Percentiles rank a stretch among this genome's conserved stretches.
phyloP scores from a whole-genome alignment of 1,139 yeast species.

The Scheffersomyces stambukii region DNA sequence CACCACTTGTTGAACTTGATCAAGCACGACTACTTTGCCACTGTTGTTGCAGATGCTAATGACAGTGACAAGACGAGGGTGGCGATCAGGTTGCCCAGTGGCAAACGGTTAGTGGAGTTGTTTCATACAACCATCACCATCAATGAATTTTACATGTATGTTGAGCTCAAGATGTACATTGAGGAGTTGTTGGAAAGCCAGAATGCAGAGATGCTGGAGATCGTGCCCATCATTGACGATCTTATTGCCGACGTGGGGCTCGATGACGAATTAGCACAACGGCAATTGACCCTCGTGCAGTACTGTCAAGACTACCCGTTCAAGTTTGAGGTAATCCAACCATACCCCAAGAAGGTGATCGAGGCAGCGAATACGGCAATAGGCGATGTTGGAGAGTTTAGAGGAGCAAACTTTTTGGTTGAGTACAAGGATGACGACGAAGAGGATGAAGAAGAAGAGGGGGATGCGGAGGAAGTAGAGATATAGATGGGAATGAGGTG shows the following conservation, averaged over 20 bases:
- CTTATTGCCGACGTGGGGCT: slow-evolving; percentile 8
- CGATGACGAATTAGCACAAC: slow-evolving; percentile 7
- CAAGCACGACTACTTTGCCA: slow-evolving; percentile 12
- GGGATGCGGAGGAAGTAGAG: no score
- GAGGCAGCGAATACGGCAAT: slow-evolving; percentile 14
- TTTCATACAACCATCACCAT: slow-evolving; percentile 47
- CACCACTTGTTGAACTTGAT: slow-evolving; percentile 15
- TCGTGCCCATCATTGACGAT: slow-evolving; percentile 10
- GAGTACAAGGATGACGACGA: slow-evolving; percentile 25
- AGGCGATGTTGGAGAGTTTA: slow-evolving; percentile 23
- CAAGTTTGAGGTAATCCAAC: slow-evolving; percentile 39
- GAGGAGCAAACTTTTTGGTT: slow-evolving; percentile 39
- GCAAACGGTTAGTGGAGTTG: slow-evolving; percentile 57
- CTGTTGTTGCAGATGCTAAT: slow-evolving; percentile 7
- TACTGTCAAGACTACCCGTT: slow-evolving; percentile 25
- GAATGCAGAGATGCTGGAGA: slow-evolving; percentile 12
- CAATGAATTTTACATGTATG: slow-evolving; percentile 61
- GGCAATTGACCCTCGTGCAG: slow-evolving; percentile 12
- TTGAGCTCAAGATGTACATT: slow-evolving; percentile 43
- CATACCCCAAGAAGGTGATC: slow-evolving; percentile 38
- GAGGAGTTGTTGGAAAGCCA: slow-evolving; percentile 8
- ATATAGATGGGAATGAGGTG: no score
- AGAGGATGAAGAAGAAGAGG: slow-evolving; percentile 10
- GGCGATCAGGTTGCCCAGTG: slow-evolving; percentile 47
- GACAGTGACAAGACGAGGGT: slow-evolving; percentile 18